Base-by-base conservation (phyloP, 2,329 filamentous ascomycete genomes). In the Botrytis hyacinthi region DNA sequence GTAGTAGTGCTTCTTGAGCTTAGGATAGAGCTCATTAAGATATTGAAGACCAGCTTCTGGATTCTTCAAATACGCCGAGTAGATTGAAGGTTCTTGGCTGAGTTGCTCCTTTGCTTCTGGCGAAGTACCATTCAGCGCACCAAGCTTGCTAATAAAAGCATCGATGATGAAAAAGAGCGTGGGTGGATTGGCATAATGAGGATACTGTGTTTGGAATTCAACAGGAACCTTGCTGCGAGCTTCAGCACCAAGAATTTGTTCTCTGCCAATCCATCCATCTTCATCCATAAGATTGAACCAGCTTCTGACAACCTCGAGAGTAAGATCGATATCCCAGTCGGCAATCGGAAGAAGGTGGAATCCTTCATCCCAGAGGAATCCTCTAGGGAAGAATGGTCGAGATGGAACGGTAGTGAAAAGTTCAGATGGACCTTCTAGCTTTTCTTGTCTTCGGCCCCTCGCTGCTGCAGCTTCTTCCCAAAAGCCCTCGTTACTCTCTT, bases 231-330 rank as follows among this genome's bases (percentile, higher is more conserved):
- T 98, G 87, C 92, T 97, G 76, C 95, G 91, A 65, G 96, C 96
- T 84, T 99, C 96, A 3, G 88, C 83, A 2, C 96, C 96, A 3
- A 99, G 88, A 74, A 99, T 98, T 83, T 98, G 95, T 84, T 99
- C 96, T 70, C 96, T 92, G 4, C 91, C 93, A 80, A 99, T 98
- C 96, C 96, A 99, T 71, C 96, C 96, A 81, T 98, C 94, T 26
- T 96, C 92, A 77, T 99, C 96, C 89, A 98, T 97, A 29, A 97
- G 88, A 76, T 91, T 94, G 84, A 97, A 97, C 96, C 96, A 99
- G 83, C 93, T 97, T 84, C 92, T 93, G 75, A 98, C 88, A 76
- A 99, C 94, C 76, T 98, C 94, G 44, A 92, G 84, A 4, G 93
- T 91, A 70, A 98, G 87, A 80, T 98, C 95, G 70, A 94, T 89